phyloP scores from a whole-genome alignment of 495 filamentous ascomycete genomes.

The Podospora anserina region DNA sequence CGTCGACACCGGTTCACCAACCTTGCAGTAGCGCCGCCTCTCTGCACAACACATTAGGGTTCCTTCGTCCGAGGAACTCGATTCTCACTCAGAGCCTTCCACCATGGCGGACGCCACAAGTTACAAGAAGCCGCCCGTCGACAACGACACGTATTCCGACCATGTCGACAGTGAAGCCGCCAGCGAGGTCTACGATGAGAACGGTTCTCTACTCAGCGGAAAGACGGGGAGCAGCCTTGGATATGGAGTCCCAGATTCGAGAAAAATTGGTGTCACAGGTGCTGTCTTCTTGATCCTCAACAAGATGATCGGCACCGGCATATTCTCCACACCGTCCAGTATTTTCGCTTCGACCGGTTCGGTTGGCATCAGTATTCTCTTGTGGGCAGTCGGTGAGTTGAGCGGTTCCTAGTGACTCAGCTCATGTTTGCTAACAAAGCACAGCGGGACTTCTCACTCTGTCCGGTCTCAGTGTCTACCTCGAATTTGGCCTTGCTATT shows the following conservation, averaged over 20 bases:
- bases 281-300: conserved; percentile 55
- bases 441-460: conserved; percentile 21
- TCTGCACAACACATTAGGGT: not conserved
- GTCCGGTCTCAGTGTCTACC: conserved; percentile 28
- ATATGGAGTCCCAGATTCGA: conserved; percentile 38
- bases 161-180: conserved; percentile 16
- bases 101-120: conserved; percentile 13
- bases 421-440: not conserved
- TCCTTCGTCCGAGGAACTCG: not conserved
- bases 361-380: conserved; percentile 37
- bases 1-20: not conserved
- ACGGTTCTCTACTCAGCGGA: conserved; percentile 9
- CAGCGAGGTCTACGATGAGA: conserved; percentile 14
- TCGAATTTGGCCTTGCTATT: conserved; percentile 51
- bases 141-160: not conserved
- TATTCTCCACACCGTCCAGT: conserved; percentile 44
- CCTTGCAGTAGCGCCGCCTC: not conserved
- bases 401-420: not conserved
- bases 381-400: conserved; percentile 40
- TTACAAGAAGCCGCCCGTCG: not conserved
- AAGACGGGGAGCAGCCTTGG: not conserved
- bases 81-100: not conserved
- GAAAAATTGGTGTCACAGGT: conserved; percentile 51
- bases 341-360: conserved; percentile 45
- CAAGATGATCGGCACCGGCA: conserved; percentile 59